Evolutionary conservation across 2,329 filamentous ascomycete genomes (phyloP).

Genomic region (Microsporum ferrugineum): DNA sequence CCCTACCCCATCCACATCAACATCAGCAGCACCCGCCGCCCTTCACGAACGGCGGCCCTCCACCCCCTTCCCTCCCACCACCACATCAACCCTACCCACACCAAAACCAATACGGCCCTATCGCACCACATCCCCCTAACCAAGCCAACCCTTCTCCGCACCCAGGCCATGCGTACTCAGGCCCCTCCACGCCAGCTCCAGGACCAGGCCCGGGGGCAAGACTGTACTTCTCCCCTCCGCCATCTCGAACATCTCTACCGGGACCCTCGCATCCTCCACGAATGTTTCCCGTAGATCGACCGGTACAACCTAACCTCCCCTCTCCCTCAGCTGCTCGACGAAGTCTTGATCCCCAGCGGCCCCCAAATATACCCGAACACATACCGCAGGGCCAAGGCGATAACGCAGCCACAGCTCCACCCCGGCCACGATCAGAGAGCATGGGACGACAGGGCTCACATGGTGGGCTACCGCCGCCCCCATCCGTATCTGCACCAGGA

Average conservation of each 20-base stretch:
- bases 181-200: conserved; percentile 27
- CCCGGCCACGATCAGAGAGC: conserved; percentile 19
- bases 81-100: conserved; percentile 27
- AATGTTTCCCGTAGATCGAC: conserved; percentile 30
- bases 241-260: conserved; percentile 22
- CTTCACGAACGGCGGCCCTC: conserved; percentile 24
- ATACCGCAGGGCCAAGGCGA: conserved; percentile 14
- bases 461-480: conserved; percentile 5
- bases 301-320: conserved; percentile 23
- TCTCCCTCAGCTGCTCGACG: conserved; percentile 28
- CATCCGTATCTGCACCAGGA: not conserved
- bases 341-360: conserved; percentile 26
- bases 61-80: conserved; percentile 22
- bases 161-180: conserved; percentile 25
- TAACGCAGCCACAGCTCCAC: not conserved
- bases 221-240: conserved; percentile 29
- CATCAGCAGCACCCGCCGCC: conserved; percentile 21
- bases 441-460: conserved; percentile 4
- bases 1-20: conserved; percentile 22
- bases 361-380: conserved; percentile 17
- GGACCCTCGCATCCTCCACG: conserved; percentile 29
- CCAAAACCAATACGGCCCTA: conserved; percentile 29
- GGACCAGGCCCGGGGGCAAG: no score
- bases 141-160: conserved; percentile 17
- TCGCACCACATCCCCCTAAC: conserved; percentile 19